Evolutionary conservation across 1,284 basidiomycete species (phyloP).

Genomic region (Puccinia coronata): DNA sequence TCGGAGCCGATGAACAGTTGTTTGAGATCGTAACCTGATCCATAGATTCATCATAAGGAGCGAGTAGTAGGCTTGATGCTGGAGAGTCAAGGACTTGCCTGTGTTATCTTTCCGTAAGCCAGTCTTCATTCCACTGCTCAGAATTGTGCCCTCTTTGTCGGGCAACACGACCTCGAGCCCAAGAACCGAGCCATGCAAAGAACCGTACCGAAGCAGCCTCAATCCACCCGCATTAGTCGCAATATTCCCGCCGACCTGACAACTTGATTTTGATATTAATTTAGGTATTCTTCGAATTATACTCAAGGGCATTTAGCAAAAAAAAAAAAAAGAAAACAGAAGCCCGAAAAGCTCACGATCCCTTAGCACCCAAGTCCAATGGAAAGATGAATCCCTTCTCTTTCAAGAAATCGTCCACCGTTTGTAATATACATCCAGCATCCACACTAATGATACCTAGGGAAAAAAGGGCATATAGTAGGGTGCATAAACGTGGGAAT

Average conservation of each 20-base stretch:
- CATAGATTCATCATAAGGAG: not conserved
- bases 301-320: not conserved
- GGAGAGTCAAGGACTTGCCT: conserved; percentile 63
- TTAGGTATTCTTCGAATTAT: not conserved
- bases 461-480: not conserved
- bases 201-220: conserved; percentile 89
- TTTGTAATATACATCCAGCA: conserved; percentile 92
- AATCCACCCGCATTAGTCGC: conserved; percentile 97
- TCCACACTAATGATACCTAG: conserved; percentile 62
- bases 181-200: conserved; percentile 89
- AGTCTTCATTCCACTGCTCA: conserved; percentile 66
- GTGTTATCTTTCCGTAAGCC: conserved; percentile 94
- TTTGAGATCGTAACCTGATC: conserved; percentile 90
- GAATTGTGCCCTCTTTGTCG: conserved; percentile 78
- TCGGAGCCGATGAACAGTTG: conserved; percentile 98
- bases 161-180: conserved; percentile 97
- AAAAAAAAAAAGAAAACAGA: no score
- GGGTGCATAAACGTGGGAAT: not conserved
- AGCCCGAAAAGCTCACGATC: conserved; percentile 68
- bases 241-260: conserved; percentile 97
- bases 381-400: conserved; percentile 95
- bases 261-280: conserved; percentile 63
- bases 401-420: conserved; percentile 80
- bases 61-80: not conserved
- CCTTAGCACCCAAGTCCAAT: conserved; percentile 95